Percentiles rank a stretch among this genome's conserved stretches.
phyloP scores from a whole-genome alignment of 2,329 filamentous ascomycete genomes.

The Plenodomus tracheiphilus region DNA sequence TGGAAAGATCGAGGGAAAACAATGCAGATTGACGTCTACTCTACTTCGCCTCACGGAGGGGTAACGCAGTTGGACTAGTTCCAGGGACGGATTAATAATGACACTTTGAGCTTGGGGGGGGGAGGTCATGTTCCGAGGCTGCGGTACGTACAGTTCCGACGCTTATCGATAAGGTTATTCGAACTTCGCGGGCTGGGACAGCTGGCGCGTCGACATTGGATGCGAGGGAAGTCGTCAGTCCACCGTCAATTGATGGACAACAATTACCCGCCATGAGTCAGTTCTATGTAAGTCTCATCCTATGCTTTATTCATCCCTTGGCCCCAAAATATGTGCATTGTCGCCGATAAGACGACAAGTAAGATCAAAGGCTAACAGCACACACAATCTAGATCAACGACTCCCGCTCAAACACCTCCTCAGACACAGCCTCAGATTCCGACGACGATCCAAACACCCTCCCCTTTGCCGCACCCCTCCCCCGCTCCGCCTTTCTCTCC shows the following conservation, averaged over 20 bases:
- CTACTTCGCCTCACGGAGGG: conserved; percentile 17
- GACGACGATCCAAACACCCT: conserved; percentile 68
- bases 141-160: conserved; percentile 28
- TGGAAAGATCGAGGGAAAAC: not conserved
- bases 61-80: not conserved
- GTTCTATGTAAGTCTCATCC: conserved; percentile 50
- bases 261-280: conserved; percentile 48
- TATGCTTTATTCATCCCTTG: not conserved
- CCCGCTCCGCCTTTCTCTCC: conserved; percentile 79
- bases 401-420: conserved; percentile 13
- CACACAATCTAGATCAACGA: conserved; percentile 8
- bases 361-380: conserved; percentile 1
- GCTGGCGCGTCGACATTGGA: conserved; percentile 10
- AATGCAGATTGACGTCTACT: conserved; percentile 5
- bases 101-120: conserved; percentile 7
- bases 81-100: conserved; percentile 16
- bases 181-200: conserved; percentile 10
- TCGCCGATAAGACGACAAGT: too few relatives aligned
- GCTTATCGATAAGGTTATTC: conserved; percentile 26
- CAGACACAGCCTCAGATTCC: conserved; percentile 44
- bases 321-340: not conserved
- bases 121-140: conserved; percentile 14
- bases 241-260: conserved; percentile 12
- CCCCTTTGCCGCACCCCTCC: conserved; percentile 84
- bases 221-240: too few relatives aligned